Evolutionary conservation across 768 basidiomycete species (phyloP).

Genomic region (Boletus fagicola): DNA sequence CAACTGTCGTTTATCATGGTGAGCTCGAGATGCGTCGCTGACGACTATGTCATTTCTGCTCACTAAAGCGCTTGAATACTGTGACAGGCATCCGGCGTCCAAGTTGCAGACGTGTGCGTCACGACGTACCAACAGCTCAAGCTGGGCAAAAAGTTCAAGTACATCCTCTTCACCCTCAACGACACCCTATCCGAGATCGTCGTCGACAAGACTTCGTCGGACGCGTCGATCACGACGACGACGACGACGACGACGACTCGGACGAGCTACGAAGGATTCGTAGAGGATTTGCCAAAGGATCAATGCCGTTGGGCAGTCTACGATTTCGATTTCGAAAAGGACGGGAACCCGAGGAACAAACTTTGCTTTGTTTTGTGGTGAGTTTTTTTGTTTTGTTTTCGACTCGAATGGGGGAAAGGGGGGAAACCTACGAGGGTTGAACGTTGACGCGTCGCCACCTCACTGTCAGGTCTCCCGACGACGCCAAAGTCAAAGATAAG

Average conservation of each 20-base stretch:
- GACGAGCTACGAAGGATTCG: conserved; percentile 67
- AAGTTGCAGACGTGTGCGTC: conserved; percentile 52
- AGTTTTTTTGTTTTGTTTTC: not conserved
- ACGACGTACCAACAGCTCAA: conserved; percentile 24
- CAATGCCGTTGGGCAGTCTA: conserved; percentile 91
- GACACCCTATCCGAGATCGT: conserved; percentile 65
- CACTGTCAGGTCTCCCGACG: conserved; percentile 75
- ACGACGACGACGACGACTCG: too few relatives aligned
- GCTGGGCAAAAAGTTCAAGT: conserved; percentile 58
- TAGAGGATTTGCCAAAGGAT: conserved; percentile 65
- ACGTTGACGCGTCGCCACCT: not conserved
- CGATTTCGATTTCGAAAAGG: conserved; percentile 82
- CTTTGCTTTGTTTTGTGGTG: conserved; percentile 83
- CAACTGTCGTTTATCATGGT: conserved; percentile 24
- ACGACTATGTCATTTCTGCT: not conserved
- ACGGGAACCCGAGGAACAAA: conserved; percentile 73
- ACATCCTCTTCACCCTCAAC: conserved; percentile 78
- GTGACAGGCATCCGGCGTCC: conserved; percentile 38
- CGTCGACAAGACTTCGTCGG: conserved; percentile 68
- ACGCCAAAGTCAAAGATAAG: conserved; percentile 83
- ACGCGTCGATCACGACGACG: conserved; percentile 18
- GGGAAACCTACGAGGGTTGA: not conserved
- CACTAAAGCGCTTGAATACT: not conserved
- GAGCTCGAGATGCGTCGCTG: conserved; percentile 3
- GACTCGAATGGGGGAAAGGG: not conserved